Percentiles rank a stretch among this genome's conserved stretches.
phyloP scores from a whole-genome alignment of 441 rosid species.

The Eugenia klotzschiana region DNA sequence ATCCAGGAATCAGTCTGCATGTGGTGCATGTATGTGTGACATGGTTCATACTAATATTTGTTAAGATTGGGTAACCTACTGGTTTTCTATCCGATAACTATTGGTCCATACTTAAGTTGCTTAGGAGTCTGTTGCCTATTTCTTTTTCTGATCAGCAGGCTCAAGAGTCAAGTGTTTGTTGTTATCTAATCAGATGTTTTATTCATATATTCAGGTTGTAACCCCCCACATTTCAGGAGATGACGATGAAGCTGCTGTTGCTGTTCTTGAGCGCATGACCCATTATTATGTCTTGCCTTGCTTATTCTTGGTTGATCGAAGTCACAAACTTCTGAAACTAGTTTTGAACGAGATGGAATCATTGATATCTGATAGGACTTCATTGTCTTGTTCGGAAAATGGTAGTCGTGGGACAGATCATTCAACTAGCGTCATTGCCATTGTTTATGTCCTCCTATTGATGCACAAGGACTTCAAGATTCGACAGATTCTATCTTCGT shows the following conservation, averaged over 20 bases:
- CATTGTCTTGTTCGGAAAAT: conserved; percentile 11
- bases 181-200: not conserved
- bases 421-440: conserved; percentile 22
- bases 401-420: conserved; percentile 9
- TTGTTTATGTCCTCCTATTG: conserved; percentile 34
- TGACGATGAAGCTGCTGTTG: conserved; percentile 10
- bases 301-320: conserved; percentile 50
- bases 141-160: not conserved
- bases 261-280: not conserved
- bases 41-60: not conserved
- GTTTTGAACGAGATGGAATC: conserved; percentile 31
- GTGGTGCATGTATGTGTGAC: not conserved
- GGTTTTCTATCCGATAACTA: not conserved
- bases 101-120: not conserved
- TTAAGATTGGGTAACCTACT: not conserved
- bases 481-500: conserved; percentile 22
- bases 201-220: not conserved
- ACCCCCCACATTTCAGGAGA: conserved; percentile 47
- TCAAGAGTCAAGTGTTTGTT: not conserved
- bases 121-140: not conserved
- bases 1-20: not conserved
- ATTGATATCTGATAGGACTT: conserved; percentile 19
- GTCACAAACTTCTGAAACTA: conserved; percentile 30
- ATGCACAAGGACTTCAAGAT: conserved; percentile 40
- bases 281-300: conserved; percentile 50